phyloP scores from a whole-genome alignment of 2,329 filamentous ascomycete genomes.

The Diatrype stigma region DNA sequence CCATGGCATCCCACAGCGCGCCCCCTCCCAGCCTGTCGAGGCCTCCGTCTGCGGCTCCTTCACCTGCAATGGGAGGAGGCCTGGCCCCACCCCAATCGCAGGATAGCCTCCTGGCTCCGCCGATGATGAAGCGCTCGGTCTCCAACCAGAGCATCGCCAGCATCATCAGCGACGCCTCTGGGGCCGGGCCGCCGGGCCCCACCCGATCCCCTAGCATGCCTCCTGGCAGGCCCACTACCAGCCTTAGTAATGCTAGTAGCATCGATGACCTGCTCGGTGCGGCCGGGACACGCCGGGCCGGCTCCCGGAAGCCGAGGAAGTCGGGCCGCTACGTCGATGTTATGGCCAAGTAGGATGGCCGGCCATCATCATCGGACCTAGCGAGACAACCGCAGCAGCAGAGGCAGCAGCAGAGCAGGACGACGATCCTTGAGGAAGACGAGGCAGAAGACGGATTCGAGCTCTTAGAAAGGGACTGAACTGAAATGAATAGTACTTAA shows the following conservation, averaged over 20 bases:
- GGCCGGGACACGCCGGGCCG: slow-evolving; percentile 63
- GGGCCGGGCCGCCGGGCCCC: slow-evolving; percentile 9
- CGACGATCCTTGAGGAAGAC: no score
- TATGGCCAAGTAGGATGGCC: slow-evolving; percentile 63
- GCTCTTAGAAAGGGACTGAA: no score
- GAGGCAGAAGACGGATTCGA: no score
- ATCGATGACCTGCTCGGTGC: slow-evolving; percentile 89
- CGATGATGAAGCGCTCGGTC: slow-evolving; percentile 41
- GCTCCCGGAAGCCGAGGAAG: slow-evolving; percentile 70
- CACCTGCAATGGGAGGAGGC: slow-evolving; percentile 19
- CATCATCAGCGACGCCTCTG: slow-evolving; percentile 15
- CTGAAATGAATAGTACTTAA: no score
- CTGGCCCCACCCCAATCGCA: slow-evolving; percentile 31
- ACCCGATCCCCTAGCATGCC: slow-evolving; percentile 43
- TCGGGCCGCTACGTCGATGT: slow-evolving; percentile 91
- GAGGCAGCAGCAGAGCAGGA: no score
- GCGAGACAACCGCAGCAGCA: no score
- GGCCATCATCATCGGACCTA: not conserved
- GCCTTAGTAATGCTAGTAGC: slow-evolving; percentile 86
- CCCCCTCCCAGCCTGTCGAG: slow-evolving; percentile 17
- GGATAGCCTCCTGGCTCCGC: slow-evolving; percentile 34
- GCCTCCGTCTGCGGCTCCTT: slow-evolving; percentile 16
- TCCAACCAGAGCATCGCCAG: slow-evolving; percentile 42
- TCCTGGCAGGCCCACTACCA: slow-evolving; percentile 68
- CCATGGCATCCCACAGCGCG: slow-evolving; percentile 19